Percentiles rank a stretch among this genome's conserved stretches.
Conservation (phyloP, 2,329 filamentous ascomycete species). For the Cladophialophora carrionii region DNA sequence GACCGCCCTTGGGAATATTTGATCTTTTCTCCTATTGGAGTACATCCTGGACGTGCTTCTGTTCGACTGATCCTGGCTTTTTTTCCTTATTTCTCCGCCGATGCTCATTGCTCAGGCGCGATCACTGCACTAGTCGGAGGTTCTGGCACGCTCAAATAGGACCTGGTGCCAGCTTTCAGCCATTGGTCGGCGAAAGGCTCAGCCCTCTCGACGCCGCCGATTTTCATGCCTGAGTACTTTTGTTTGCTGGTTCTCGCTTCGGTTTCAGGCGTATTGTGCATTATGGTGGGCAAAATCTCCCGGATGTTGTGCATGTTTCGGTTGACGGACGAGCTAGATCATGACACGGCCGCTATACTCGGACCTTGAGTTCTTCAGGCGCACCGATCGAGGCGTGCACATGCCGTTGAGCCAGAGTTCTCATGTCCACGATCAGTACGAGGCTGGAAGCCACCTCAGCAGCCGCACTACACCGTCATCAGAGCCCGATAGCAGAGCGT, state of each 20-base stretch:
- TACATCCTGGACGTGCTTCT: slow-evolving; percentile 24
- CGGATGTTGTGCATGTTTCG: not conserved
- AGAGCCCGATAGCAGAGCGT: slow-evolving; percentile 36
- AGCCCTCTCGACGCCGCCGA: not conserved
- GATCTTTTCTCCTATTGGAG: slow-evolving; percentile 27
- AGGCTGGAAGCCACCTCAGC: slow-evolving; percentile 26
- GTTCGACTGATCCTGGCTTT: slow-evolving; percentile 24
- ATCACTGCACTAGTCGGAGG: slow-evolving; percentile 9
- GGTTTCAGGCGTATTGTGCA: slow-evolving; percentile 18
- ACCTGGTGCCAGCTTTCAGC: slow-evolving; percentile 9
- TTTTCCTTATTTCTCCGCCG: slow-evolving; percentile 17
- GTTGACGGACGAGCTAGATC: slow-evolving; percentile 29
- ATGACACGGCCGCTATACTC: slow-evolving; percentile 32
- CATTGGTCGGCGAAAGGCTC: slow-evolving; percentile 5
- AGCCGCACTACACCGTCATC: slow-evolving; percentile 34
- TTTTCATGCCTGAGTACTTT: slow-evolving; percentile 10
- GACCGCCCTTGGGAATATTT: slow-evolving; percentile 7
- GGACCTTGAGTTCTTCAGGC: slow-evolving; percentile 38
- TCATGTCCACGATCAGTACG: slow-evolving; percentile 34
- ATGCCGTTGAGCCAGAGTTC: slow-evolving; percentile 34
- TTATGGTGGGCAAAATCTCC: slow-evolving; percentile 24
- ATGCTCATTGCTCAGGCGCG: slow-evolving; percentile 21
- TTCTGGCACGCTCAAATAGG: slow-evolving; percentile 6
- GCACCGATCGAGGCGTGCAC: slow-evolving; percentile 36
- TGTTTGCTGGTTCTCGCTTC: slow-evolving; percentile 7